Base-by-base conservation (phyloP, 306 rosid species). In the Oxytropis ochrocephala region DNA sequence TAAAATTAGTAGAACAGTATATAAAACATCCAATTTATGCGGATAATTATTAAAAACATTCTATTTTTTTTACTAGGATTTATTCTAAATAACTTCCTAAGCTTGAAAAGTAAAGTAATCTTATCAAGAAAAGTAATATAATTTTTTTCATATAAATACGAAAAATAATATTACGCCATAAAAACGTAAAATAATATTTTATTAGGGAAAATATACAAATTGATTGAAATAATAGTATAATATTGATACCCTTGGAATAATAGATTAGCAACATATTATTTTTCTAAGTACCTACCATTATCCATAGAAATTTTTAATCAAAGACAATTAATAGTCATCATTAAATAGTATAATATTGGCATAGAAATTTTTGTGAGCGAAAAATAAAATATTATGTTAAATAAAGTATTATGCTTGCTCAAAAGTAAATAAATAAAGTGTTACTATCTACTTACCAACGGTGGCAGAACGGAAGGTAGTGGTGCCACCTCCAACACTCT, bases 401-500 rank as follows among this genome's bases (percentile, higher is more conserved):
- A 9, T 41, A 21, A 21, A 21, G 27, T 21, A 2, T 21, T 21
- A 21, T 21, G 27, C 2, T 21, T 2, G 2, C 27, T 21, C 27
- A 1, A 21, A 21, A 21, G 27, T 21, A 21, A 41, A 60, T 30
- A 39, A 10, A 51, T 3, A 47, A 18, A 33, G 16, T 36, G 4
- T 9, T 11, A 30, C 7, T 49, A 5, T 33, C 17, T 41, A 4
- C 90, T 85, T 87, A 92, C 97, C 95, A 8, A 92, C 92, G 11
- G 96, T 92, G 14, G 97, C 96, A 6, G 97, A 89, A 9, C 49
- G 39, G 78, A 85, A 89, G 35, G 97, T 92, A 16, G 96, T 92
- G 73, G 82, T 7, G 11, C 96, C 97, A 2, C 97, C 97, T 63
- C 95, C 96, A 55, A 92, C 96, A 8, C 97, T 92, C 76, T 73